phyloP scores from a whole-genome alignment of 768 basidiomycete genomes.

The Naganishia kalamii region DNA sequence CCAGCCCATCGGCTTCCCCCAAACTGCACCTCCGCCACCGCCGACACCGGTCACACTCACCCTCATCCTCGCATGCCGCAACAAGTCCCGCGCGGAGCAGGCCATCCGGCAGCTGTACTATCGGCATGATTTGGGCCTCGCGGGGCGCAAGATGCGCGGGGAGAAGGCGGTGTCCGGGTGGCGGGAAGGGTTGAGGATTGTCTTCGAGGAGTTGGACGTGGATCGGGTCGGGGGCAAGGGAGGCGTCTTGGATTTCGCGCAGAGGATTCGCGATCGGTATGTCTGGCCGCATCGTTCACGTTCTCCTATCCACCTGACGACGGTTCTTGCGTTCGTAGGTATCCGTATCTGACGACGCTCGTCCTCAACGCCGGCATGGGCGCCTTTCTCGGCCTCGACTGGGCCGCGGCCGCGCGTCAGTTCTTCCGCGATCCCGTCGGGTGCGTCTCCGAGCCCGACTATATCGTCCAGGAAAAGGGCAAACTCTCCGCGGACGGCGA shows the following conservation, averaged over 20 bases:
- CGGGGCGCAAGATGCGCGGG: constrained; percentile 28
- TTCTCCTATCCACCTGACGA: neutral
- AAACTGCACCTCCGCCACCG: constrained; percentile 22
- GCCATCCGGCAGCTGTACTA: constrained; percentile 31
- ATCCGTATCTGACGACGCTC: constrained; percentile 44
- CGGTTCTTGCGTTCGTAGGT: constrained; percentile 26
- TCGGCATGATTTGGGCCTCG: constrained; percentile 30
- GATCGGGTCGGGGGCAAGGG: constrained; percentile 34
- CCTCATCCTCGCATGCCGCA: constrained; percentile 45
- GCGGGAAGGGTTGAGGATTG: constrained; percentile 38
- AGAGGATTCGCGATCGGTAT: constrained; percentile 35
- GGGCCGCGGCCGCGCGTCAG: constrained; percentile 31
- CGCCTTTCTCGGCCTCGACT: constrained; percentile 34
- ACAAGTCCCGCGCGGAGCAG: constrained; percentile 29
- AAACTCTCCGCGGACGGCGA: constrained; percentile 43
- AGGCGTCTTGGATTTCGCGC: constrained; percentile 37
- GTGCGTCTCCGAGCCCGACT: constrained; percentile 36
- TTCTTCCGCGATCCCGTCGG: constrained; percentile 30
- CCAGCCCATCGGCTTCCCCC: neutral
- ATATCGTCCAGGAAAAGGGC: constrained; percentile 35
- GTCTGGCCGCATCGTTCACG: constrained; percentile 17
- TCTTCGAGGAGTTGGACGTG: constrained; percentile 41
- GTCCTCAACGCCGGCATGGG: constrained; percentile 46
- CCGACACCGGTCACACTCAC: constrained; percentile 36
- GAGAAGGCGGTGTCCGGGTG: constrained; percentile 32